Conservation (phyloP, 768 basidiomycete species). For the Tremella fuciformis region DNA sequence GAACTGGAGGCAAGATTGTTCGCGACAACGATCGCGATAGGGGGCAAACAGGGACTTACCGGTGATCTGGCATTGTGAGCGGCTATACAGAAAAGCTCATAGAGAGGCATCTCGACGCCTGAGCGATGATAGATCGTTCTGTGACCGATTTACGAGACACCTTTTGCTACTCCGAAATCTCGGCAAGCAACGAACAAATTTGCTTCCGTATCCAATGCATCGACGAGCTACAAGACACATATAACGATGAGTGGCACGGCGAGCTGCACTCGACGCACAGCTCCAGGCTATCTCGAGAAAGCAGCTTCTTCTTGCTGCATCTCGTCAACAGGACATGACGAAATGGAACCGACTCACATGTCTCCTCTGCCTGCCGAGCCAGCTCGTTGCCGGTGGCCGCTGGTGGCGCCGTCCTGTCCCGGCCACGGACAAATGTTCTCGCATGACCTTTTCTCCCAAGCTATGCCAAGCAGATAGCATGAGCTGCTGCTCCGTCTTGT, state of each 20-base stretch:
- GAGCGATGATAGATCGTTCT: background rate
- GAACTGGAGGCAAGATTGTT: background rate
- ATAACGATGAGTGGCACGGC: background rate
- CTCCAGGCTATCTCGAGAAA: slow-evolving; percentile 10
- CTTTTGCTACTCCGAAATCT: background rate
- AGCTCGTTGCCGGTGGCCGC: background rate
- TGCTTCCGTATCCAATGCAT: background rate
- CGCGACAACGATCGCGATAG: background rate
- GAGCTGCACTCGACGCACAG: background rate
- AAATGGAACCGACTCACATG: background rate
- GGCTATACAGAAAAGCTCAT: slow-evolving; percentile 51
- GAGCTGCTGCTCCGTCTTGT: slow-evolving; percentile 72
- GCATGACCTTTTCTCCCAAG: slow-evolving; percentile 63
- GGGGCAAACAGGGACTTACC: slow-evolving; percentile 24
- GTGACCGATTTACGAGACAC: background rate
- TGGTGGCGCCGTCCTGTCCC: slow-evolving; percentile 3
- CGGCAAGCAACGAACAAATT: background rate
- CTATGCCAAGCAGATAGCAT: slow-evolving; percentile 74
- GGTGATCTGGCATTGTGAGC: slow-evolving; percentile 45
- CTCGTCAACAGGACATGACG: background rate
- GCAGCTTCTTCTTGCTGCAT: slow-evolving; percentile 22
- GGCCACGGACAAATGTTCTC: slow-evolving; percentile 60
- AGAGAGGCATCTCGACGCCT: slow-evolving; percentile 42
- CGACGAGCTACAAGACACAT: background rate
- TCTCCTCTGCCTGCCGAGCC: background rate